Conservation (phyloP, 768 basidiomycete species). For the Podaxis rugospora region DNA sequence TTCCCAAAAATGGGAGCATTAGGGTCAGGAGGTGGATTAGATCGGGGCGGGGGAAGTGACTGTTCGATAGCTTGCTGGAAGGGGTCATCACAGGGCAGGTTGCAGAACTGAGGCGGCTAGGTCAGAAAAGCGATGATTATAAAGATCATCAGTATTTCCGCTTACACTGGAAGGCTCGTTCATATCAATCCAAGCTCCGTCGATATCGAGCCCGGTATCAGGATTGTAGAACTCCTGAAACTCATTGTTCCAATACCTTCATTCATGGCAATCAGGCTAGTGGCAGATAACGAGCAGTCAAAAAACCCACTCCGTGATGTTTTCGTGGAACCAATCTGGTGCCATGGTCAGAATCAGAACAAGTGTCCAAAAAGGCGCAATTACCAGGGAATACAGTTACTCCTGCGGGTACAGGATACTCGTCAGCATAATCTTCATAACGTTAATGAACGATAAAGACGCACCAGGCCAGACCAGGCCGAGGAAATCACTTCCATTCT, state of each 20-base stretch:
- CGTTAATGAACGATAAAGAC: neutral
- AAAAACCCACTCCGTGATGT: constrained; percentile 40
- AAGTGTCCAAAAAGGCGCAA: neutral
- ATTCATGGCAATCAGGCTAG: neutral
- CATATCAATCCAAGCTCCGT: constrained; percentile 76
- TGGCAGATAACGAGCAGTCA: neutral
- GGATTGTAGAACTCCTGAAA: constrained; percentile 54
- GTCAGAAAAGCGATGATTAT: neutral
- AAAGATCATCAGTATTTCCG: neutral
- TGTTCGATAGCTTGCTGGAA: constrained; percentile 51
- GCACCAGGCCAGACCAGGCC: neutral
- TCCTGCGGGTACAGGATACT: neutral
- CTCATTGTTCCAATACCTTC: constrained; percentile 60
- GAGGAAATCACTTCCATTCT: neutral
- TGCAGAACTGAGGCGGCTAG: constrained; percentile 46
- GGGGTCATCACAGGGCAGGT: constrained; percentile 56
- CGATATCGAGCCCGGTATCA: constrained; percentile 54
- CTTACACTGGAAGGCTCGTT: constrained; percentile 67
- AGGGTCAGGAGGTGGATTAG: constrained; percentile 45
- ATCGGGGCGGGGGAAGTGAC: constrained; percentile 49
- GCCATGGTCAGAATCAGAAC: neutral
- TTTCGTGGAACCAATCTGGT: constrained; percentile 58
- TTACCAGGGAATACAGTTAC: constrained; percentile 10
- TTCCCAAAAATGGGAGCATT: constrained; percentile 46
- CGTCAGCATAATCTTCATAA: neutral